A percentile compares a stretch with the other conserved stretches of the same genome.
Evolutionary conservation across 2,329 filamentous ascomycete genomes (phyloP).

Genomic region (Magnaporthiopsis incrustans): DNA sequence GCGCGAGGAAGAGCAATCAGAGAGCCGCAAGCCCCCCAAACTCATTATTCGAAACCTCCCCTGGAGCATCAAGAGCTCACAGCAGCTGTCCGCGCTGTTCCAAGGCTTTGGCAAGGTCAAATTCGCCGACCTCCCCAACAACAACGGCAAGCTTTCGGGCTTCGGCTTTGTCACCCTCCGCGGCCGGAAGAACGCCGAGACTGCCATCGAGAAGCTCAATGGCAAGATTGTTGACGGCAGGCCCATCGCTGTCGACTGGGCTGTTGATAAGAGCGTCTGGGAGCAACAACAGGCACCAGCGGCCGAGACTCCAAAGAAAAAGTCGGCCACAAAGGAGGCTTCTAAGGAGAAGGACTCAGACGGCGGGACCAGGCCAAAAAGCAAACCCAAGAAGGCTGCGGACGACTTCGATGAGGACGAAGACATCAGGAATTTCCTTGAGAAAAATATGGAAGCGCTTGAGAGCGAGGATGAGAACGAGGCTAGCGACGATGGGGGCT

Average conservation of each 20-base stretch:
- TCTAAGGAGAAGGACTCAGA: constrained; percentile 22
- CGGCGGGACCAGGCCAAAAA: constrained; percentile 14
- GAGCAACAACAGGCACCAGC: constrained; percentile 48
- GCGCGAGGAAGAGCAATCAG: constrained; percentile 51
- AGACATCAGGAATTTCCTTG: constrained; percentile 46
- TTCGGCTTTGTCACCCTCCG: constrained; percentile 91
- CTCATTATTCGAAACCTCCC: constrained; percentile 89
- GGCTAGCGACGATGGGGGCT: constrained; percentile 27
- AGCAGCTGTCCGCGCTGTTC: constrained; percentile 74
- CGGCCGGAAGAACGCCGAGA: constrained; percentile 84
- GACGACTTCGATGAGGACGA: constrained; percentile 25
- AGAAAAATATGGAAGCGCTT: constrained; percentile 48
- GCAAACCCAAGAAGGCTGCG: constrained; percentile 24
- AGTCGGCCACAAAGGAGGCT: constrained; percentile 31
- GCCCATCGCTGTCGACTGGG: constrained; percentile 90
- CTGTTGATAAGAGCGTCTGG: constrained; percentile 86
- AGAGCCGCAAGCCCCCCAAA: constrained; percentile 57
- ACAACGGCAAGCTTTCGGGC: constrained; percentile 67
- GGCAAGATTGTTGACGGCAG: constrained; percentile 85
- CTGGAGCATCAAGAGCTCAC: constrained; percentile 85
- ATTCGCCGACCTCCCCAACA: constrained; percentile 74
- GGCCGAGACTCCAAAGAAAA: constrained; percentile 22
- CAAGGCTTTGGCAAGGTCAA: constrained; percentile 87
- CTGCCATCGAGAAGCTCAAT: constrained; percentile 76
- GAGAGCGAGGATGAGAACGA: constrained; percentile 39